A percentile compares a stretch with the other conserved stretches of the same genome.
phyloP scores from a whole-genome alignment of 202 grass and related monocot genomes.

The Saccharum hybrid region DNA sequence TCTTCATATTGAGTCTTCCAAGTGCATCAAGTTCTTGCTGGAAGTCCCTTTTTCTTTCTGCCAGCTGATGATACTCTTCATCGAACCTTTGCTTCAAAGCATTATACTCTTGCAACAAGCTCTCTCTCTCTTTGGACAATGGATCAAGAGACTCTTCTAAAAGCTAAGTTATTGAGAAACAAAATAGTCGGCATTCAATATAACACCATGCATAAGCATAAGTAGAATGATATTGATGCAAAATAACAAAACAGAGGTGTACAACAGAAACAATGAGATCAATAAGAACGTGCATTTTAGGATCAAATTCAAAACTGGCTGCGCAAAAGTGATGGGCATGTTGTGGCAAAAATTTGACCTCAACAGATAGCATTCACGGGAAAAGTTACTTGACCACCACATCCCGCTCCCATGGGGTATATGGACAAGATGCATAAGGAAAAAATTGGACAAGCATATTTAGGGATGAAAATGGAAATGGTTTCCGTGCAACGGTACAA shows the following conservation, averaged over 20 bases:
- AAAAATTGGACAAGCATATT: background rate
- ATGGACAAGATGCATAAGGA: background rate
- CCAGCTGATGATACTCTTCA: conserved; percentile 71
- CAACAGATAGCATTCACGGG: background rate
- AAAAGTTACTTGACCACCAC: background rate
- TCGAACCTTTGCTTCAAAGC: conserved; percentile 67
- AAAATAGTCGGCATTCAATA: conserved; percentile 27
- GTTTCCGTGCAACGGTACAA: background rate
- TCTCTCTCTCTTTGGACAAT: conserved; percentile 74
- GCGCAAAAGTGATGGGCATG: background rate
- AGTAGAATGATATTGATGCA: conserved; percentile 27
- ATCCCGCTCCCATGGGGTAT: background rate
- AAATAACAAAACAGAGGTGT: background rate
- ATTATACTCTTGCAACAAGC: conserved; percentile 69
- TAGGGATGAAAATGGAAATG: background rate
- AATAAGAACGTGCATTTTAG: conserved; percentile 4
- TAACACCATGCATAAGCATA: conserved; percentile 10
- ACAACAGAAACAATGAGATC: background rate
- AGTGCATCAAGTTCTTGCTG: conserved; percentile 86
- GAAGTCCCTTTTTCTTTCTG: conserved; percentile 77
- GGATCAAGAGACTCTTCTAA: conserved; percentile 71
- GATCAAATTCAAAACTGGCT: background rate
- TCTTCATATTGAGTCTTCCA: conserved; percentile 54
- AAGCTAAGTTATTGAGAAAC: conserved; percentile 59
- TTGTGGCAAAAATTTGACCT: background rate